A percentile compares a stretch with the other conserved stretches of the same genome.
These are phyloP conservation scores for Alternaria burnsii DNA, from an alignment of 2,329 filamentous ascomycete genomes.

Conservation along the genomic window DNA sequence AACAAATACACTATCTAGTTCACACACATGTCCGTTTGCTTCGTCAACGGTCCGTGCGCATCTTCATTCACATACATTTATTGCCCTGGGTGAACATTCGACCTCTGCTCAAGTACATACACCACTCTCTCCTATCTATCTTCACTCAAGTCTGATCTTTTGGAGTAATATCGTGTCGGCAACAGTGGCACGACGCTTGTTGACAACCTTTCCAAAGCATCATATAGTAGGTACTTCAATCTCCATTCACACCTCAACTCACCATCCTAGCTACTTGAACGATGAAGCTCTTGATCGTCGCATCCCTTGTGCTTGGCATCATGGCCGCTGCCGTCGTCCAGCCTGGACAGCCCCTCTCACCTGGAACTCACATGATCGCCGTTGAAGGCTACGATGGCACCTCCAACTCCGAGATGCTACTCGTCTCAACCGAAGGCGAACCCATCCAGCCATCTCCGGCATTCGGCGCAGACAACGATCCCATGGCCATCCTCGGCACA, in stretches of 20 bases:
- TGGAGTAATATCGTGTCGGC: neutral
- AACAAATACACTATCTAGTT: neutral
- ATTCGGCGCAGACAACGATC: too few relatives aligned
- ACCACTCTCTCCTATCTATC: neutral
- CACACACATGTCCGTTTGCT: conserved; percentile 5
- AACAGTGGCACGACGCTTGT: neutral
- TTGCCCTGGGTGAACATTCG: neutral
- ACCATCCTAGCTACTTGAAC: neutral
- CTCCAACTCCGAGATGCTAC: neutral
- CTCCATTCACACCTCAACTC: neutral
- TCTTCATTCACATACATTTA: neutral
- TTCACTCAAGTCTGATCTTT: neutral
- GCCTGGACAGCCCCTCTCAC: neutral
- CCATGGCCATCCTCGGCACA: neutral
- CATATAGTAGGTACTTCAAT: neutral
- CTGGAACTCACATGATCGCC: neutral
- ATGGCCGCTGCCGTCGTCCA: neutral
- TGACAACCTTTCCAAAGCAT: neutral
- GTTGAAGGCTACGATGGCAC: neutral
- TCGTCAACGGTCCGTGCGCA: neutral
- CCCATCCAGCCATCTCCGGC: neutral
- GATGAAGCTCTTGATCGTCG: conserved; percentile 11
- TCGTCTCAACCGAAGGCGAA: neutral
- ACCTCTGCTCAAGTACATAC: neutral
- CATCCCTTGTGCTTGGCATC: neutral